These are phyloP conservation scores for Arthrobotrys conoides DNA, from an alignment of 2,329 filamentous ascomycete species.

Conservation along the genomic window DNA sequence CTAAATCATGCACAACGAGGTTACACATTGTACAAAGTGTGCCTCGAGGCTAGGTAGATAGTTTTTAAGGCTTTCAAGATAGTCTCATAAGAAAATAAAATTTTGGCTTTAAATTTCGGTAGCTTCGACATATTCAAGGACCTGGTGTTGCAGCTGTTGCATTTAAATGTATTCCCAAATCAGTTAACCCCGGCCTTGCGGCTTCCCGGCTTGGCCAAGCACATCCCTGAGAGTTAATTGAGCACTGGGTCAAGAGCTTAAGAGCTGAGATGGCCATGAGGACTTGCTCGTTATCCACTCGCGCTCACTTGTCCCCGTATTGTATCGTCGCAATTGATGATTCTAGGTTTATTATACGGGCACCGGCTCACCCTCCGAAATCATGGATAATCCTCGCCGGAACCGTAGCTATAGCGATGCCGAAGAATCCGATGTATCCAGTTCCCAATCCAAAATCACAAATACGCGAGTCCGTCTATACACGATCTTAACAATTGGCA, in stretches of 20 bases:
- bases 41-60: not conserved
- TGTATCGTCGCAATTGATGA: slow-evolving; percentile 18
- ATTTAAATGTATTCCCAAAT: not conserved
- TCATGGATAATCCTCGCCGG: slow-evolving; percentile 31
- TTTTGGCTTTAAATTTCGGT: no score
- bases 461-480: slow-evolving; percentile 57
- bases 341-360: not conserved
- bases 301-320: not conserved
- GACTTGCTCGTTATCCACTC: not conserved
- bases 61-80: not conserved
- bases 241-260: not conserved
- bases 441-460: slow-evolving; percentile 22
- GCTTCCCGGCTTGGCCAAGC: slow-evolving; percentile 22
- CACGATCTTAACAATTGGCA: slow-evolving; percentile 55
- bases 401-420: slow-evolving; percentile 31
- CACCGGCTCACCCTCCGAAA: slow-evolving; percentile 9
- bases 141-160: slow-evolving; percentile 7
- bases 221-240: slow-evolving; percentile 12
- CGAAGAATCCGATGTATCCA: slow-evolving; percentile 40
- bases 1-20: no score
- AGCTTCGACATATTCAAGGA: no score
- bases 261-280: not conserved
- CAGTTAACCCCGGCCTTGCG: slow-evolving; percentile 3
- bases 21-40: no score
- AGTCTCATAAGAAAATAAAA: not conserved